Percentiles rank a stretch among this genome's conserved stretches.
These are phyloP conservation scores for Cytospora paraplurivora DNA, from an alignment of 2,329 filamentous ascomycete genomes.

Conservation along the genomic window DNA sequence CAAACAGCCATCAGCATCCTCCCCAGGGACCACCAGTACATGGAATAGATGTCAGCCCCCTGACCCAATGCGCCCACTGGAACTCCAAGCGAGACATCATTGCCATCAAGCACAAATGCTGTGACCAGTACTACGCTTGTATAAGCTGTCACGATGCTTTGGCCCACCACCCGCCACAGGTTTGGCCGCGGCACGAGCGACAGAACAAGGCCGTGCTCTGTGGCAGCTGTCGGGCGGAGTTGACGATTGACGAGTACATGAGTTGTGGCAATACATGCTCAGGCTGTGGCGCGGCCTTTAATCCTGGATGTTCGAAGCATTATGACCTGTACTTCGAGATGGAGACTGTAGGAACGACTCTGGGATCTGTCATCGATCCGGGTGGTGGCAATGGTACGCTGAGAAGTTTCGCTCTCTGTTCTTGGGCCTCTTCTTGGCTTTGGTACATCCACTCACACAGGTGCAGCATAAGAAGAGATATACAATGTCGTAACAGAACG, in stretches of 20 bases:
- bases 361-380: neutral
- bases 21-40: slow-evolving; percentile 22
- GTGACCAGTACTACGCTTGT: slow-evolving; percentile 33
- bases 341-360: neutral
- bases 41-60: slow-evolving; percentile 29
- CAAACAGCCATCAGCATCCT: neutral
- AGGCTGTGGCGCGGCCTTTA: slow-evolving; percentile 30
- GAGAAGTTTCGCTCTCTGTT: neutral
- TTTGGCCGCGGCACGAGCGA: slow-evolving; percentile 29
- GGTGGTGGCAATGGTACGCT: neutral
- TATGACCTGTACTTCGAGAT: slow-evolving; percentile 33
- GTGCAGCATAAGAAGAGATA: too few species aligned
- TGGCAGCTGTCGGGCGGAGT: slow-evolving; percentile 29
- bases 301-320: slow-evolving; percentile 32
- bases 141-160: slow-evolving; percentile 32
- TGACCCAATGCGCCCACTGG: slow-evolving; percentile 33
- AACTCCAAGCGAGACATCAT: slow-evolving; percentile 33
- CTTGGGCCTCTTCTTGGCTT: too few species aligned
- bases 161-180: slow-evolving; percentile 25
- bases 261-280: slow-evolving; percentile 28
- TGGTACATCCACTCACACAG: too few species aligned
- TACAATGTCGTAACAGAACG: too few species aligned
- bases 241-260: slow-evolving; percentile 32
- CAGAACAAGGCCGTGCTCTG: slow-evolving; percentile 31
- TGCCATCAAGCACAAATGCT: slow-evolving; percentile 34